Percentiles rank a stretch among this genome's conserved stretches.
phyloP scores from a whole-genome alignment of 768 basidiomycete genomes.

The Artomyces pyxidatus region DNA sequence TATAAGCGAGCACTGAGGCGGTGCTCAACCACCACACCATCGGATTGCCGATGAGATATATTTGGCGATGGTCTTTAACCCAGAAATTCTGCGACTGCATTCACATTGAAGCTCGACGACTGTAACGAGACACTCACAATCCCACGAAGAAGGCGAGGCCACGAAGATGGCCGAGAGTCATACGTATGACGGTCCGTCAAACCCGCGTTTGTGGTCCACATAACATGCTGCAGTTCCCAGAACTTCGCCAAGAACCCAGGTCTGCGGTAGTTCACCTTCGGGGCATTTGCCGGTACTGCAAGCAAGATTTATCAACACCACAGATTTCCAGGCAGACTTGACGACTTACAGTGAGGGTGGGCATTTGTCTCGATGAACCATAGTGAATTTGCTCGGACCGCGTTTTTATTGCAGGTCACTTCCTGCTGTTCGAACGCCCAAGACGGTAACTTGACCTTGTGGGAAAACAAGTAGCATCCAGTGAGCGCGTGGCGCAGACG shows the following conservation, averaged over 20 bases:
- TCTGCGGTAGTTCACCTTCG: slow-evolving; percentile 83
- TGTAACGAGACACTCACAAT: slow-evolving; percentile 55
- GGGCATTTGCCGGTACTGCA: slow-evolving; percentile 61
- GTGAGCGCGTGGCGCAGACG: slow-evolving; percentile 76
- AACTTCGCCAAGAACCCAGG: slow-evolving; percentile 91
- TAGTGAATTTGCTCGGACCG: slow-evolving; percentile 77
- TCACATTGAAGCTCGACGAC: not conserved
- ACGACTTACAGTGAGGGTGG: slow-evolving; percentile 60
- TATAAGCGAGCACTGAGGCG: slow-evolving; percentile 59
- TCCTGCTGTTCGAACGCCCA: slow-evolving; percentile 99
- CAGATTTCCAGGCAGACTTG: not conserved
- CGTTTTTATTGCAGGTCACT: slow-evolving; percentile 99
- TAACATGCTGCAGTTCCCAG: slow-evolving; percentile 83
- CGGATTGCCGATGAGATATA: slow-evolving; percentile 94
- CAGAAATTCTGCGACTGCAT: slow-evolving; percentile 73
- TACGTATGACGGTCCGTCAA: slow-evolving; percentile 91
- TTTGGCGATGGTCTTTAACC: slow-evolving; percentile 94
- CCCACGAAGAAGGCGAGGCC: slow-evolving; percentile 88
- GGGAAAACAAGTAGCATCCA: slow-evolving; percentile 95
- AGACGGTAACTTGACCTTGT: slow-evolving; percentile 95
- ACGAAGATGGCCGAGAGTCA: slow-evolving; percentile 86
- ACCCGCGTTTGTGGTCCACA: slow-evolving; percentile 97
- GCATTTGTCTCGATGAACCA: slow-evolving; percentile 90
- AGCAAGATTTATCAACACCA: not conserved
- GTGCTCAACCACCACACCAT: slow-evolving; percentile 88